Evolutionary conservation across 306 rosid species (phyloP), one percentile per base, ranked within the genome.

Genomic region (Rubus parviflorus): DNA sequence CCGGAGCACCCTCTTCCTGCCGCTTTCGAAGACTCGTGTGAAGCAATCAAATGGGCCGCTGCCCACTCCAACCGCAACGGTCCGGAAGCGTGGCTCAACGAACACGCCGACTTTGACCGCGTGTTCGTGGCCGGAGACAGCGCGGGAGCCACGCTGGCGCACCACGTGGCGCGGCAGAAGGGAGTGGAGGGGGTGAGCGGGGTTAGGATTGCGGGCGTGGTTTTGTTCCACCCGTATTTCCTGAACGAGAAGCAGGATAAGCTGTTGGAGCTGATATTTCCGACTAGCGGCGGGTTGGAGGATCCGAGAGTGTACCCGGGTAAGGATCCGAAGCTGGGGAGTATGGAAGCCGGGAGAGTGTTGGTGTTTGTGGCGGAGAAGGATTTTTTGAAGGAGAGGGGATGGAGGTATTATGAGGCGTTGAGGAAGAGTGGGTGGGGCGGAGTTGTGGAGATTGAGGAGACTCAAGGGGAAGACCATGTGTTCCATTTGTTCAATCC

Each of bases 1-100:
- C 89, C 84, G 5, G 80, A 86, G 65, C 43, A 81, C 46, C 87
- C 80, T 0, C 75, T 86, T 40, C 89, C 85, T 0, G 42, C 47
- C 40, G 85, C 85, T 1, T 83, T 57, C 49, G 80, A 83, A 0
- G 84, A 85, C 80, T 47, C 84, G 0, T 81, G 85, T 83, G 58
- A 53, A 2, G 81, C 81, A 4, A 15, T 70, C 38, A 30, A 74
- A 16, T 85, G 83, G 88, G 83, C 56, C 15, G 78, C 62, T 2
- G 25, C 78, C 52, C 79, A 78, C 15, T 45, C 53, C 8, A 52
- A 14, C 0, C 40, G 83, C 3, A 16, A 52, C 11, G 85, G 85
- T 3, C 79, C 74, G 0, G 83, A 85, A 38, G 3, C 8, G 1
- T 85, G 81, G 85, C 72, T 81, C 20, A 79, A 78, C 54, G 47